A percentile compares a stretch with the other conserved stretches of the same genome.
Evolutionary conservation across 169 alveolate genomes (phyloP).

Genomic region (Plasmodium relictum): DNA sequence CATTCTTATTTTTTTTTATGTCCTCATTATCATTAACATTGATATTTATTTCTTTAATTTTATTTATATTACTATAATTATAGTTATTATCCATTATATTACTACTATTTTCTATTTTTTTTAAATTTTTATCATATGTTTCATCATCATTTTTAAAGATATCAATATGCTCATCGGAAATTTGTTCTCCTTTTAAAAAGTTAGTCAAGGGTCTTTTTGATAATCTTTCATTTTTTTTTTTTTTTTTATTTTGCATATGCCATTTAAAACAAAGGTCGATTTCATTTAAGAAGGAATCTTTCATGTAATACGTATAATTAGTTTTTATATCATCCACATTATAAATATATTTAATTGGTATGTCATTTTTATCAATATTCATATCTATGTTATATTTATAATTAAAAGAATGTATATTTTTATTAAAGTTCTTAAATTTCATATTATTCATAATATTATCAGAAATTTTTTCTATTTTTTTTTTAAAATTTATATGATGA

Average conservation of each 20-base stretch:
- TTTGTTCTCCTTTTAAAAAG: conserved; percentile 17
- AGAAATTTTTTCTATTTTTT: conserved; percentile 74
- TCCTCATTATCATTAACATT: background rate
- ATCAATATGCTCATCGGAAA: conserved; percentile 42
- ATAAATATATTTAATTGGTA: conserved; percentile 78
- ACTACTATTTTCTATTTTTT: background rate
- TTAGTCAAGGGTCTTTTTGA: conserved; percentile 62
- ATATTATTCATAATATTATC: conserved; percentile 73
- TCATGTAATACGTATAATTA: conserved; percentile 18
- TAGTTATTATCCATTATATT: background rate
- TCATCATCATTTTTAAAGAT: conserved; percentile 48
- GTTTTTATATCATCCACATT: conserved; percentile 57
- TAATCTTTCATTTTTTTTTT: conserved; percentile 61
- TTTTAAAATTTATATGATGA: conserved; percentile 80
- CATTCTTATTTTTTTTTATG: background rate
- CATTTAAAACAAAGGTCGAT: conserved; percentile 58
- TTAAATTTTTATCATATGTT: background rate
- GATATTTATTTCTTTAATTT: background rate
- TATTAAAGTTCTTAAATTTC: conserved; percentile 70
- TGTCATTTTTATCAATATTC: conserved; percentile 80
- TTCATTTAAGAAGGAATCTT: conserved; percentile 28
- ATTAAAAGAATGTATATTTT: conserved; percentile 48
- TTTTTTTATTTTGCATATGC: conserved; percentile 72
- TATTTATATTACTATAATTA: background rate
- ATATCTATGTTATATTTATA: conserved; percentile 76